Evolutionary conservation across 164 flowering plant genomes (phyloP).

Genomic region (Liquidambar formosana): DNA sequence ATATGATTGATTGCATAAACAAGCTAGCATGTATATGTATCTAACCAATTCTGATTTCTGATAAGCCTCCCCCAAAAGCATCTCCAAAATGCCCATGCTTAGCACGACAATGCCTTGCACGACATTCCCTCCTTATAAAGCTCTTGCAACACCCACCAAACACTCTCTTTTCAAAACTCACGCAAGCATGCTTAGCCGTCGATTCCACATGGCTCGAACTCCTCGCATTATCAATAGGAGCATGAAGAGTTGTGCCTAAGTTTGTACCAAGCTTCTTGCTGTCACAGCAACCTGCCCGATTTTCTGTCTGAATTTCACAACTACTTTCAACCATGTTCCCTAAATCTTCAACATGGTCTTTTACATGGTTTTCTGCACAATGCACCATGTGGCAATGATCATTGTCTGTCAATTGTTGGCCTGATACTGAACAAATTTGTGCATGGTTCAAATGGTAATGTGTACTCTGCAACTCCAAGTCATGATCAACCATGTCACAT

Average conservation of each 20-base stretch:
- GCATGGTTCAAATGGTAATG: not conserved
- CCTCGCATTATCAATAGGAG: not conserved
- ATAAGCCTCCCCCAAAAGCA: constrained; percentile 35
- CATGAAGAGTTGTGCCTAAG: not conserved
- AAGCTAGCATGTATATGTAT: too few species aligned
- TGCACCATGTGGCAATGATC: constrained; percentile 2
- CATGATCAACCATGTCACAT: too few species aligned
- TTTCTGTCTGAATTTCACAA: not conserved
- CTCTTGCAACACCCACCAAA: constrained; percentile 57
- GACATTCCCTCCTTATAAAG: constrained; percentile 49
- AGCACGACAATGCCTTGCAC: too few species aligned
- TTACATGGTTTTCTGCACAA: constrained; percentile 1
- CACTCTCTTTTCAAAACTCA: constrained; percentile 40
- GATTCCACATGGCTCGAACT: not conserved
- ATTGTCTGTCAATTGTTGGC: not conserved
- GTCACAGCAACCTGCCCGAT: constrained; percentile 1
- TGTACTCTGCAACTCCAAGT: not conserved
- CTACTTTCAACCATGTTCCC: not conserved
- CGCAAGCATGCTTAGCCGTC: constrained; percentile 8
- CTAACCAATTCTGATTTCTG: constrained; percentile 56
- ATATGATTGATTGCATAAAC: too few species aligned
- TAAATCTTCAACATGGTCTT: too few species aligned
- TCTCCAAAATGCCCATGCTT: constrained; percentile 32
- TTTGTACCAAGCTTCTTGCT: constrained; percentile 4
- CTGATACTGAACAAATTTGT: not conserved